These are phyloP conservation scores for Nepenthes alata DNA, from an alignment of 179 eudicot species.

Conservation along the genomic window DNA sequence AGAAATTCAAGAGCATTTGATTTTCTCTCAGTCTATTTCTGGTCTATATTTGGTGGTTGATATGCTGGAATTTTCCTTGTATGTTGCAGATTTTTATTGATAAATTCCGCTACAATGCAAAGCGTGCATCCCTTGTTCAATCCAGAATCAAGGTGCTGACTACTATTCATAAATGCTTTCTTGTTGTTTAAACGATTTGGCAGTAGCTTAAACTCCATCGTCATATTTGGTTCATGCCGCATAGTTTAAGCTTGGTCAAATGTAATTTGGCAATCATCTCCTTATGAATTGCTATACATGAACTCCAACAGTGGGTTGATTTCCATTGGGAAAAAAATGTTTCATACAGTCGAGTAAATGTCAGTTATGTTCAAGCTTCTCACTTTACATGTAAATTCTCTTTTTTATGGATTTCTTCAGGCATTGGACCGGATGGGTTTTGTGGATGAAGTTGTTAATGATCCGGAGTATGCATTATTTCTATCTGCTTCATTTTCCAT, in stretches of 20 bases:
- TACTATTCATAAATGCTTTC: conserved; percentile 1
- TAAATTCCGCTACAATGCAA: conserved; percentile 94
- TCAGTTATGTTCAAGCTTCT: neutral
- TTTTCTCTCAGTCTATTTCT: conserved; percentile 7
- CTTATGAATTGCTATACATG: neutral
- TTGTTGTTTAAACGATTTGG: neutral
- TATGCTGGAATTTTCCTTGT: conserved; percentile 1
- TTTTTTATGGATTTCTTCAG: conserved; percentile 27
- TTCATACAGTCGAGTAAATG: neutral
- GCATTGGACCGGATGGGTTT: conserved; percentile 86
- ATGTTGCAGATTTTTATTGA: conserved; percentile 80
- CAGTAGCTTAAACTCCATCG: neutral
- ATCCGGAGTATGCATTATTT: conserved; percentile 70
- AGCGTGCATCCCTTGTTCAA: conserved; percentile 99
- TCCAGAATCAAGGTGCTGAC: conserved; percentile 87
- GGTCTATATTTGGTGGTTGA: conserved; percentile 5
- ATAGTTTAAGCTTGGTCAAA: neutral
- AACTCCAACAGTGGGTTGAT: neutral
- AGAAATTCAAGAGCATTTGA: neutral
- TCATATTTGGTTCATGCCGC: neutral
- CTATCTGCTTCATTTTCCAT: conserved; percentile 5
- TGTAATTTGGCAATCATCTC: neutral
- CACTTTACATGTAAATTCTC: neutral
- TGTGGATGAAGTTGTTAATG: conserved; percentile 85
- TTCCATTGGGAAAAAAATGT: neutral